Conservation (phyloP, 1,284 basidiomycete species). For the Schizophyllum commune region DNA sequence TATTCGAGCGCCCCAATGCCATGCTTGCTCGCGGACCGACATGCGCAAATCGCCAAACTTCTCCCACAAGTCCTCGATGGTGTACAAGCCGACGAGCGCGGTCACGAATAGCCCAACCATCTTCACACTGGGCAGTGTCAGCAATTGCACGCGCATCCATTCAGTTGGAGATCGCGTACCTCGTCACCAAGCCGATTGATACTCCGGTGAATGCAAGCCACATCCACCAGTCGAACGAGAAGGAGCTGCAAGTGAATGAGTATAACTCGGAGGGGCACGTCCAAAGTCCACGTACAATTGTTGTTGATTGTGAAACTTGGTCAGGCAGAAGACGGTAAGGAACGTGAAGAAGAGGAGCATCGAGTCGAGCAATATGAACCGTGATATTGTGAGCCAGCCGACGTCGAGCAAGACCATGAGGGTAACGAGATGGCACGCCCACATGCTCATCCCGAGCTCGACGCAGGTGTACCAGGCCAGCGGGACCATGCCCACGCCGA, state of each 20-base stretch:
- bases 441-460: conserved; percentile 89
- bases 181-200: conserved; percentile 93
- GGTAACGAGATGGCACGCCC: conserved; percentile 87
- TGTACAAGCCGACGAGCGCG: conserved; percentile 91
- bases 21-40: conserved; percentile 80
- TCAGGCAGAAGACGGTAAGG: conserved; percentile 89
- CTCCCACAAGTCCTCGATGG: conserved; percentile 96
- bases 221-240: conserved; percentile 94
- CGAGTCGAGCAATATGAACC: conserved; percentile 96
- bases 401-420: conserved; percentile 93
- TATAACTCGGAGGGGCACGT: not conserved
- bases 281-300: conserved; percentile 55
- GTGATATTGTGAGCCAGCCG: conserved; percentile 92
- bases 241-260: conserved; percentile 51
- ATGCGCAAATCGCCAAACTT: conserved; percentile 96
- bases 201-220: conserved; percentile 89
- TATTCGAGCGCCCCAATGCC: conserved; percentile 89
- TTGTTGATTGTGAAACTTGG: conserved; percentile 97
- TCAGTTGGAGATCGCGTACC: conserved; percentile 33
- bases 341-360: conserved; percentile 99
- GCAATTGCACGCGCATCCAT: not conserved
- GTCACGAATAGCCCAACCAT: conserved; percentile 96
- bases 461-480: conserved; percentile 94
- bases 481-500: conserved; percentile 94
- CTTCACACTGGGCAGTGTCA: conserved; percentile 64